Evolutionary conservation across 805 yeast genomes (phyloP), one percentile per base, ranked within the genome.

Genomic region (Wickerhamomyces xylosicus): DNA sequence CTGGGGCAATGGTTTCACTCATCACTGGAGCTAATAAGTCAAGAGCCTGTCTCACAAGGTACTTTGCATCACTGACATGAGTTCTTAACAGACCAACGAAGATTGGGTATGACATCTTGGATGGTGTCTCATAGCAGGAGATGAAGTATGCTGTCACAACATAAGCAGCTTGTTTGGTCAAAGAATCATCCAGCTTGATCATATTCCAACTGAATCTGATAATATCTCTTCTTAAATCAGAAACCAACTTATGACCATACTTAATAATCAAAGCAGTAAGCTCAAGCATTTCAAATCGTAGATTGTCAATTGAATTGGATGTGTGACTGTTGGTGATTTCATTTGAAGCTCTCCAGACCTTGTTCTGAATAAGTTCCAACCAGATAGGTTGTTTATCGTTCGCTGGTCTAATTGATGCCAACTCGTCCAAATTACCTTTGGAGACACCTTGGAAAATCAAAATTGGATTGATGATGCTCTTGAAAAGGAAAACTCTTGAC

Each of bases 121-220:
- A 71, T 7, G 96, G 94, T 1, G 95, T 86, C 34, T 87, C 97
- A 53, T 78, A 92, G 1, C 81, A 82, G 0, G 86, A 73, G 43
- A 92, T 87, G 58, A 90, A 92, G 54, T 77, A 77, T 0, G 95
- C 74, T 2, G 94, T 87, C 0, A 89, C 77, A 25, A 87, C 85
- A 55, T 90, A 89, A 0, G 97, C 97, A 3, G 92, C 85, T 49
- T 89, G 95, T 54, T 92, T 92, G 19, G 95, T 76, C 37, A 87
- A 73, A 37, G 79, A 72, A 54, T 92, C 99, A 45, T 89, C 97
- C 25, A 89, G 63, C 48, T 85, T 85, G 53, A 92, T 80, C 51
- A 79, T 84, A 48, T 85, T 84, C 99, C 99, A 92, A 49, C 87
- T 83, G 62, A 87, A 92, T 57, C 85, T 86, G 57, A 92, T 85